phyloP scores from a whole-genome alignment of 1,284 basidiomycete genomes.

The Limonomyces culmigenus region DNA sequence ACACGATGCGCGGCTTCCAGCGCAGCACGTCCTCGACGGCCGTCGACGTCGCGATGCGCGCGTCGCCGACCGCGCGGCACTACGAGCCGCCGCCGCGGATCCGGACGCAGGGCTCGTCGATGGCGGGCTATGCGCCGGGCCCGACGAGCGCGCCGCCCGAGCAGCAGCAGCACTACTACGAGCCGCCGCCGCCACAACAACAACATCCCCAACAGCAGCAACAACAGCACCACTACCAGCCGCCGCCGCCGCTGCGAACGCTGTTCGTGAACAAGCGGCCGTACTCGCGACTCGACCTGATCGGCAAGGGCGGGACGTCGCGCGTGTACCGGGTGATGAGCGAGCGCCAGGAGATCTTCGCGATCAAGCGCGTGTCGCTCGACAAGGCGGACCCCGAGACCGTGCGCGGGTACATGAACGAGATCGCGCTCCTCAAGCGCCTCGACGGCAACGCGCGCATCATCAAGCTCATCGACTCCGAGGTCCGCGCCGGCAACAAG shows the following conservation, averaged over 20 bases:
- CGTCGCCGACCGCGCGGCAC: too few relatives aligned
- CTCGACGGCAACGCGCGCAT: conserved; percentile 80
- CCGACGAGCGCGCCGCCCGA: too few relatives aligned
- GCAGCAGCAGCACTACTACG: too few relatives aligned
- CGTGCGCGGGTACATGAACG: conserved; percentile 85
- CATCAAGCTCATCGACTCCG: conserved; percentile 78
- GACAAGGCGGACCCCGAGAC: conserved; percentile 78
- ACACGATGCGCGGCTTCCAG: too few relatives aligned
- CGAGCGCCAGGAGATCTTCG: conserved; percentile 60
- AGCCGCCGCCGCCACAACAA: too few relatives aligned
- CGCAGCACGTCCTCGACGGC: too few relatives aligned
- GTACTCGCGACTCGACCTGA: conserved; percentile 71
- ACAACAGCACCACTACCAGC: too few relatives aligned
- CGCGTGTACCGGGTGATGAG: conserved; percentile 83
- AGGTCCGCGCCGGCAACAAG: conserved; percentile 54
- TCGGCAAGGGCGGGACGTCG: conserved; percentile 89
- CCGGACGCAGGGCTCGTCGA: too few relatives aligned
- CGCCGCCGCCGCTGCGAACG: too few relatives aligned
- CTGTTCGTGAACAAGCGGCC: conserved; percentile 66
- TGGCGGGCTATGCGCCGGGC: too few relatives aligned
- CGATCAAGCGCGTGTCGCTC: conserved; percentile 77
- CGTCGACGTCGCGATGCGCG: too few relatives aligned
- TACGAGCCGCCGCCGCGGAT: too few relatives aligned
- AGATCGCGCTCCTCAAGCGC: conserved; percentile 77
- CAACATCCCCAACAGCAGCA: conserved; percentile 5